Evolutionary conservation across 139 green algal genomes (phyloP), one percentile per base, ranked within the genome.

Genomic region (Coelastrella sp.): DNA sequence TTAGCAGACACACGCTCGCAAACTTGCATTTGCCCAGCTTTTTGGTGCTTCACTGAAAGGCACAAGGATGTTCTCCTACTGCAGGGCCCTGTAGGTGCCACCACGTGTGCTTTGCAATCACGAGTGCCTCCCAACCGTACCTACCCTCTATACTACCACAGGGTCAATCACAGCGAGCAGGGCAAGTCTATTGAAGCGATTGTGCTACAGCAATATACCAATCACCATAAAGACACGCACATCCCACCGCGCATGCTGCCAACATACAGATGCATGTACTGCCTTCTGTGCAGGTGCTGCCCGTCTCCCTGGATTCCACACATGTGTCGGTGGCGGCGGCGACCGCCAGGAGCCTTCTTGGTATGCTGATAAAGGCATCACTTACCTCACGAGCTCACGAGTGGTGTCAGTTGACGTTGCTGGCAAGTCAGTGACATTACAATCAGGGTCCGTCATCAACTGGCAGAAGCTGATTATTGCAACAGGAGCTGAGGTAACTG

Each of bases 271-370:
- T 68, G 64, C 61, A 74, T 11, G 23, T 81, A 17, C 14, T 59
- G 75, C 6, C 11, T 3, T 17, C 32, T 20, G 32, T 84, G 54
- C 90, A 96, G 95, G 91, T 32, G 87, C 95, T 23, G 95, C 98
- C 7, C 87, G 96, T 13, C 92, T 99, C 32, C 98, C 98, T 20
- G 98, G 98, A 56, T 99, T 99, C 93, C 98, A 99, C 95, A 97
- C 97, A 0, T 97, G 91, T 86, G 98, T 99, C 4, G 97, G 97
- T n/a, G 96, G 94, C n/a, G 98, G 98, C 20, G 96, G 97, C 23
- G 95, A 97, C 19, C 94, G 95, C 23, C 97, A 98, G 76, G 64
- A 71, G 19, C 92, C 93, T 1, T 93, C 95, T 8, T 99, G 96
- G 96, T 99, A 99, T 82, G 64, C 85, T 0, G 93, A 97, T 16